Evolutionary conservation across 768 basidiomycete species (phyloP), one percentile per base, ranked within the genome.

Genomic region (Termitomyces eurrhizus): DNA sequence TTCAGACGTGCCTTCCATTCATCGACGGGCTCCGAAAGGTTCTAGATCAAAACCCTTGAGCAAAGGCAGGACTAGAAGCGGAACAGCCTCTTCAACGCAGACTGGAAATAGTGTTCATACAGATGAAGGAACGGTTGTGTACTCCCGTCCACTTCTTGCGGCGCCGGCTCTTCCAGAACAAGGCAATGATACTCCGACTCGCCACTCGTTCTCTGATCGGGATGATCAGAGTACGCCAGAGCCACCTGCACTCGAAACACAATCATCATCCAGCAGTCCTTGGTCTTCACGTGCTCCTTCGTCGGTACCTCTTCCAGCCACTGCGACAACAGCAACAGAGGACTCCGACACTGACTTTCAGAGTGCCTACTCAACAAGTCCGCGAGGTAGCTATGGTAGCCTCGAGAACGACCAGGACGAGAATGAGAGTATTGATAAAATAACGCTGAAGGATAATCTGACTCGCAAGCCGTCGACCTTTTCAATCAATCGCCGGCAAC

Each of bases 281-380:
- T 44, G 37, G 35, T 36, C 55, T 29, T 45, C 65, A 24, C 69
- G 57, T 39, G 54, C 60, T 26, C 58, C 61, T 13, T 58, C 71
- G 5, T 66, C 69, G 33, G 63, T 69, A 21, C 67, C 72, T 13
- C 39, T 56, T 12, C 58, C 56, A 35, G 54, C 61, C 0, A 67
- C 70, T 2, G 64, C 69, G 26, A 67, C 73, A 41, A 70, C 72
- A 32, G 75, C 73, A 32, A 73, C 80, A 8, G 89, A 91, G 60
- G 90, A 90, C 65, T 90, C 89, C 24, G 90, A 92, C 66, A 88
- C 88, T 32, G 92, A 93, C 67, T 93, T 93, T 71, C 90, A 92
- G 74, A 93, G 91, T 64, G 92, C 92, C 37, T 92, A 89, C 72
- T 92, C 90, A 5, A 74, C 83, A 3, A 90, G 89, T 67, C 89